Evolutionary conservation across 1,284 basidiomycete species (phyloP).

Genomic region (Testicularia cyperi): DNA sequence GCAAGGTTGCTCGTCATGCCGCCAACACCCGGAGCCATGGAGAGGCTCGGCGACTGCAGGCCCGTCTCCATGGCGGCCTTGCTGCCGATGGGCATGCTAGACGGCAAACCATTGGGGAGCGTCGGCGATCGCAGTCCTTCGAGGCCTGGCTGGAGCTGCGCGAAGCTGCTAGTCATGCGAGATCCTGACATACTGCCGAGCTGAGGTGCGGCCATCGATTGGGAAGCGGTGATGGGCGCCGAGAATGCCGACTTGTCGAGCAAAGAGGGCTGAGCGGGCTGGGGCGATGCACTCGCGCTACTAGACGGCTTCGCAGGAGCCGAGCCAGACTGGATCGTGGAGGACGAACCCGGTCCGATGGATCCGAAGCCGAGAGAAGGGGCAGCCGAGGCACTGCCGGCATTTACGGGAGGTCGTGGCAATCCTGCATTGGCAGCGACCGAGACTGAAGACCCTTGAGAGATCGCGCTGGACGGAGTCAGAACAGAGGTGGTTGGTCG

Average conservation of each 20-base stretch:
- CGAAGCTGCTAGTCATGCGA: conserved; percentile 2
- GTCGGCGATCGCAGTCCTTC: conserved; percentile 38
- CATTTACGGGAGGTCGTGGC: conserved; percentile 36
- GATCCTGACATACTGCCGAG: background rate
- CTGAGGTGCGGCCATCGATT: background rate
- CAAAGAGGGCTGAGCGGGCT: conserved; percentile 14
- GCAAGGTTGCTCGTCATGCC: conserved; percentile 36
- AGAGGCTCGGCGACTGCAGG: conserved; percentile 26
- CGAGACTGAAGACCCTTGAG: conserved; percentile 29
- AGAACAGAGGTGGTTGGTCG: conserved; percentile 38
- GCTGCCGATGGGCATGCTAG: conserved; percentile 7
- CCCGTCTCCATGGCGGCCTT: conserved; percentile 22
- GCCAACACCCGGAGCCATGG: conserved; percentile 17
- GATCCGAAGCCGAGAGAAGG: conserved; percentile 34
- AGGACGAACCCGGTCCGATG: conserved; percentile 15
- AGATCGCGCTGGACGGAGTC: conserved; percentile 18
- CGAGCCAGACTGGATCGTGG: conserved; percentile 5
- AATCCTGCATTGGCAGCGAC: conserved; percentile 36
- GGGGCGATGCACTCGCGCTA: conserved; percentile 22
- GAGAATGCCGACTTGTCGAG: conserved; percentile 21
- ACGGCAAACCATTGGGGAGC: conserved; percentile 28
- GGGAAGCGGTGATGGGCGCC: conserved; percentile 7
- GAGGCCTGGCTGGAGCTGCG: conserved; percentile 29
- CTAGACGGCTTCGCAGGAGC: conserved; percentile 8
- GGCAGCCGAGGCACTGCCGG: conserved; percentile 1